Evolutionary conservation across 129 eudicot species (phyloP).

Genomic region (Smallanthus sonchifolius): DNA sequence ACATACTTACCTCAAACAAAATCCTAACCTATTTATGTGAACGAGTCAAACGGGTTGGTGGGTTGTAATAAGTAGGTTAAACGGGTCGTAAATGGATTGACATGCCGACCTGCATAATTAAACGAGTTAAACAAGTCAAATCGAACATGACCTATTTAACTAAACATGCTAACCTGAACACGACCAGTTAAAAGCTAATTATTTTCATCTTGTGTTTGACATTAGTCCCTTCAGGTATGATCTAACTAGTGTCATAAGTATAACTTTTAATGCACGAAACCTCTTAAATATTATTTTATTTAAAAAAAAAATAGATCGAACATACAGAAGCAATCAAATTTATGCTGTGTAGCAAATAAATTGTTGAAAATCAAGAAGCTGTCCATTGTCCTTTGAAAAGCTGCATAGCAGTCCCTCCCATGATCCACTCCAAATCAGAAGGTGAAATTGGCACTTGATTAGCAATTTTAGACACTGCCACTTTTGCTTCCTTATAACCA

Average conservation of each 20-base stretch:
- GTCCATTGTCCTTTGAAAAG: constrained; percentile 42
- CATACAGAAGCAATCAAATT: not conserved
- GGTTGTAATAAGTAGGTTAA: too few relatives aligned
- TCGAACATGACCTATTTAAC: too few relatives aligned
- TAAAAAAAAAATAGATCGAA: too few relatives aligned
- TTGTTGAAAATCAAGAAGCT: constrained; percentile 21
- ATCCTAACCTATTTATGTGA: too few relatives aligned
- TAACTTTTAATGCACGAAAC: not conserved
- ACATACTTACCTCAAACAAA: too few relatives aligned
- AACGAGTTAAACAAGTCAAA: too few relatives aligned
- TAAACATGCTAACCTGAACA: too few relatives aligned
- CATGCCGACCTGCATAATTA: too few relatives aligned
- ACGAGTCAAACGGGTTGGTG: not conserved
- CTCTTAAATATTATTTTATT: too few relatives aligned
- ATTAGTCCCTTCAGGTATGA: not conserved
- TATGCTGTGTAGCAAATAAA: not conserved
- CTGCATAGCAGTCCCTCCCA: constrained; percentile 65
- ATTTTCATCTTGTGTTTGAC: too few relatives aligned
- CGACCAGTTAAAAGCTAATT: too few relatives aligned
- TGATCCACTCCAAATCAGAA: constrained; percentile 68
- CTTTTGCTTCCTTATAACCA: constrained; percentile 73
- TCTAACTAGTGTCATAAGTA: not conserved
- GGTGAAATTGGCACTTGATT: constrained; percentile 49
- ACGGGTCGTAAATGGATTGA: too few relatives aligned
- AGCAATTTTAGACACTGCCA: constrained; percentile 43